Evolutionary conservation across 1,284 basidiomycete genomes (phyloP).

Genomic region (Ganoderma leucocontextum): DNA sequence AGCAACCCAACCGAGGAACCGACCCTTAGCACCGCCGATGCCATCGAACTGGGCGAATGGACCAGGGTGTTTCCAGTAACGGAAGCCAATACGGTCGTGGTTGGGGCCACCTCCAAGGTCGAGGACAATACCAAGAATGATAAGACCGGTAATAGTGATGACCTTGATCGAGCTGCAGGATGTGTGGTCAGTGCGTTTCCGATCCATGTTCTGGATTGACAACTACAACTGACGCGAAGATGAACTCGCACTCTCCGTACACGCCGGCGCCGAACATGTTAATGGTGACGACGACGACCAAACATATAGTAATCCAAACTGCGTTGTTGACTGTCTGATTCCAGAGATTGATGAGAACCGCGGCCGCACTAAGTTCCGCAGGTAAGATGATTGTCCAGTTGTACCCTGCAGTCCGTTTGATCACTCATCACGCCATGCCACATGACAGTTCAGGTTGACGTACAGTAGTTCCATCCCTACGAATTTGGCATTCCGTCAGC

Average conservation of each 20-base stretch:
- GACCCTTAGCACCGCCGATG: conserved; percentile 57
- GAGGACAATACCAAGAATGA: conserved; percentile 65
- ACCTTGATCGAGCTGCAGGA: conserved; percentile 63
- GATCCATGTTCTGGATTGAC: not conserved
- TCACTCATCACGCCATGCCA: too few species aligned
- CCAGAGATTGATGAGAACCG: conserved; percentile 75
- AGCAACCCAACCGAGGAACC: conserved; percentile 62
- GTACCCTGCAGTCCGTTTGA: conserved; percentile 44
- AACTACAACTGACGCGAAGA: conserved; percentile 52
- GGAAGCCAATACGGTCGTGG: conserved; percentile 59
- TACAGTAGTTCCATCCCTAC: conserved; percentile 71
- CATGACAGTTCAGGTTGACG: not conserved
- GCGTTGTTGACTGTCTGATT: conserved; percentile 57
- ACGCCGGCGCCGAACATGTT: conserved; percentile 67
- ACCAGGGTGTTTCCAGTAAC: conserved; percentile 63
- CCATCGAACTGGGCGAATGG: conserved; percentile 56
- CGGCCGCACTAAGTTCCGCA: conserved; percentile 72
- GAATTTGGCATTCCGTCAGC: not conserved
- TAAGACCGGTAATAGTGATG: conserved; percentile 56
- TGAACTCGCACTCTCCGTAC: conserved; percentile 63
- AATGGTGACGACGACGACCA: conserved; percentile 70
- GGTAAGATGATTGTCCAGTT: conserved; percentile 64
- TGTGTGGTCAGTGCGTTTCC: not conserved
- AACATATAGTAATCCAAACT: conserved; percentile 70
- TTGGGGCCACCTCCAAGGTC: conserved; percentile 67